Conservation (phyloP, 768 basidiomycete species). For the Boletus rubroflammeus region DNA sequence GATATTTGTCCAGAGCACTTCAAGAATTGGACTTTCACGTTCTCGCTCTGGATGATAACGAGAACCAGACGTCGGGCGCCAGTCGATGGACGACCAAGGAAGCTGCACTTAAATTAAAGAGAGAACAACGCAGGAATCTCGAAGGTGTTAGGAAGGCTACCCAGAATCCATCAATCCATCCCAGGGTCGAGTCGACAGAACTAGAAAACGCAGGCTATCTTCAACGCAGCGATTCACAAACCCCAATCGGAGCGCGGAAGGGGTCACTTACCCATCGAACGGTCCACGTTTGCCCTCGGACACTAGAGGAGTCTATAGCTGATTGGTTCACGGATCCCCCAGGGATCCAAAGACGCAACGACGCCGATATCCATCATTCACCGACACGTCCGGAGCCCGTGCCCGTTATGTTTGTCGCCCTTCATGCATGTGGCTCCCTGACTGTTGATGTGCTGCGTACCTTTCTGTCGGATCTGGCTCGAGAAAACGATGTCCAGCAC, state of each 20-base stretch:
- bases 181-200: background rate
- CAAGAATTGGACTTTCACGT: slow-evolving; percentile 41
- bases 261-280: slow-evolving; percentile 54
- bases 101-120: slow-evolving; percentile 16
- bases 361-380: background rate
- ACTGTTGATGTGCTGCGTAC: slow-evolving; percentile 63
- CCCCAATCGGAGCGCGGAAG: background rate
- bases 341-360: background rate
- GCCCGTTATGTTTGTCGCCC: slow-evolving; percentile 60
- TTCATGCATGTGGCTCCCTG: slow-evolving; percentile 76
- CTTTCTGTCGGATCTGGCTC: slow-evolving; percentile 35
- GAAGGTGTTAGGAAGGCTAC: background rate
- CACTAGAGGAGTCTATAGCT: slow-evolving; percentile 44
- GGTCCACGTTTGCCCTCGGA: slow-evolving; percentile 47
- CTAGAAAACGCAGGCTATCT: background rate
- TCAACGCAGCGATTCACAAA: background rate
- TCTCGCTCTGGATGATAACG: slow-evolving; percentile 65
- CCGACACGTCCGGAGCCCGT: slow-evolving; percentile 7
- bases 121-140: slow-evolving; percentile 7
- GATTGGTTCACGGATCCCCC: slow-evolving; percentile 45
- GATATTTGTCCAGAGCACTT: slow-evolving; percentile 57
- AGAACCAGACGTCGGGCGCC: slow-evolving; percentile 57
- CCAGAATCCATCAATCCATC: background rate
- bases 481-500: background rate
- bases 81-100: slow-evolving; percentile 38